phyloP scores from a whole-genome alignment of 768 basidiomycete species.

The Imleria badia region DNA sequence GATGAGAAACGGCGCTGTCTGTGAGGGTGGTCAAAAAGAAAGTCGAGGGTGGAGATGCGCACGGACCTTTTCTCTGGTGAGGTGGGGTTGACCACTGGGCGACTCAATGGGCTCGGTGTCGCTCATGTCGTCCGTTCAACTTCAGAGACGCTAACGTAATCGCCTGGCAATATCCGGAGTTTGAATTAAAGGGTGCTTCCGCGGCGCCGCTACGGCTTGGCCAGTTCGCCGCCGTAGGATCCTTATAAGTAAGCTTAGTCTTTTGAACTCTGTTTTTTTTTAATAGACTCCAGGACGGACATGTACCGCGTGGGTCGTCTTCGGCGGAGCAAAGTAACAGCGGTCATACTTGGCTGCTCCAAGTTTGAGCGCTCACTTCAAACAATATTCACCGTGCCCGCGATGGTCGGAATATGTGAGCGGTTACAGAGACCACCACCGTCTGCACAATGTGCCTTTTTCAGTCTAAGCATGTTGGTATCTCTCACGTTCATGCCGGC shows the following conservation, averaged over 20 bases:
- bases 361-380: background rate
- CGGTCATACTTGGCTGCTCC: no score
- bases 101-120: constrained; percentile 39
- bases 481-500: background rate
- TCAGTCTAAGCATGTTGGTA: no score
- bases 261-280: no score
- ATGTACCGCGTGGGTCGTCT: no score
- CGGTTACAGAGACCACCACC: no score
- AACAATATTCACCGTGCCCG: background rate
- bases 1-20: constrained; percentile 83
- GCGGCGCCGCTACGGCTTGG: no score
- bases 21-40: background rate
- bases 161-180: background rate
- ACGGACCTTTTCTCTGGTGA: constrained; percentile 60
- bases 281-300: no score
- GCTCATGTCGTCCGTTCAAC: constrained; percentile 20
- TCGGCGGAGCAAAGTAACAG: no score
- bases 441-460: no score
- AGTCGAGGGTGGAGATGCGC: accelerated
- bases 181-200: background rate
- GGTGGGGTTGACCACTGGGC: constrained; percentile 39
- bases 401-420: no score
- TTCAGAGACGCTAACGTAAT: background rate
- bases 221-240: no score
- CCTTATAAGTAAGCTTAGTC: no score